phyloP scores from a whole-genome alignment of 176 grass and related monocot species.

The Bothriochloa decipiens region DNA sequence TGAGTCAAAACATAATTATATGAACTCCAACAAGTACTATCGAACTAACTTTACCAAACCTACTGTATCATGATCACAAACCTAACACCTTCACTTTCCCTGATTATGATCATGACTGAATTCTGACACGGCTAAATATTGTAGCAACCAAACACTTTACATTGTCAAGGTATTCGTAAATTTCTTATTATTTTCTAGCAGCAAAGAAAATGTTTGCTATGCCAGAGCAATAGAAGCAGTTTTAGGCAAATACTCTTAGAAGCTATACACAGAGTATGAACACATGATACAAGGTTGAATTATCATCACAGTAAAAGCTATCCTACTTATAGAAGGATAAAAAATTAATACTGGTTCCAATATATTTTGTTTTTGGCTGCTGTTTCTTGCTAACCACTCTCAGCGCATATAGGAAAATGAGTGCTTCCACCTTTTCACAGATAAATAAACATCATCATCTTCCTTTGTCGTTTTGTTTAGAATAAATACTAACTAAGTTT shows the following conservation, averaged over 20 bases:
- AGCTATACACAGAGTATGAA: slow-evolving; percentile 16
- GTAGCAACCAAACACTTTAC: not conserved
- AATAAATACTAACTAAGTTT: not conserved
- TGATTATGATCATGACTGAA: not conserved
- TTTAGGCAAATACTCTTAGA: slow-evolving; percentile 4
- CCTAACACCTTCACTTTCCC: not conserved
- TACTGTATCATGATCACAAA: not conserved
- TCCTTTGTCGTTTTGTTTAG: not conserved
- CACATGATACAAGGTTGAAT: not conserved
- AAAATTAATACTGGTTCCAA: not conserved
- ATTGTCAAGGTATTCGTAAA: slow-evolving; percentile 5
- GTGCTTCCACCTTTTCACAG: not conserved
- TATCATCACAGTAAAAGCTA: not conserved
- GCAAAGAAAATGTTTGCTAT: slow-evolving; percentile 4
- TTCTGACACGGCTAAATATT: not conserved
- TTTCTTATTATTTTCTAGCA: not conserved
- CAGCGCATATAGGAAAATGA: not conserved
- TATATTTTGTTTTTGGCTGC: not conserved
- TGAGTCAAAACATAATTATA: not conserved
- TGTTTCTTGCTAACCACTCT: not conserved
- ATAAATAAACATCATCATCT: not conserved
- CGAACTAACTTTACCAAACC: not conserved
- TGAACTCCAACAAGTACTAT: not conserved
- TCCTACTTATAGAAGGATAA: slow-evolving; percentile 7
- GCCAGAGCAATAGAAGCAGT: not conserved